phyloP scores from a whole-genome alignment of 106 monocot genomes.

The Allium fistulosum region DNA sequence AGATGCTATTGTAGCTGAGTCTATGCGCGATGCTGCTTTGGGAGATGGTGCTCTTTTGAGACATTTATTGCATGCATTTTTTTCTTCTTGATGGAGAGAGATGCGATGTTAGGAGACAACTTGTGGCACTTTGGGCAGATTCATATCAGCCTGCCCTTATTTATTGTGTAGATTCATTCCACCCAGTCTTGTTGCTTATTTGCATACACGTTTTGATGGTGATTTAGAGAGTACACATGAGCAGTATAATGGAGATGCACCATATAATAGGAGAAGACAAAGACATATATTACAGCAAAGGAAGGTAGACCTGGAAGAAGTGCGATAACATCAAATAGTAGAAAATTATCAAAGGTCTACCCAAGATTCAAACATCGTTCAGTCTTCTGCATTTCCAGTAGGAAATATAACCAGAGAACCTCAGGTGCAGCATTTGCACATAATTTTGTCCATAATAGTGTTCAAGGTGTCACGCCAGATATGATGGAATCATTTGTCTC shows the following conservation, averaged over 20 bases:
- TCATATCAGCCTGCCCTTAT: slow-evolving; percentile 97
- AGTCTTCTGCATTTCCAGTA: slow-evolving; percentile 24
- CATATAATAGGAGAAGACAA: slow-evolving; percentile 61
- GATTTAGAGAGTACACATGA: slow-evolving; percentile 41
- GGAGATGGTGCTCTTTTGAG: slow-evolving; percentile 98
- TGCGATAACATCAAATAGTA: slow-evolving; percentile 8
- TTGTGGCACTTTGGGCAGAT: slow-evolving; percentile 99
- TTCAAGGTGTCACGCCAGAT: slow-evolving; percentile 12
- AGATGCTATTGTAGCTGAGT: slow-evolving; percentile 99
- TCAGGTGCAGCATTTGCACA: slow-evolving; percentile 15
- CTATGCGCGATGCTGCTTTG: slow-evolving; percentile 98
- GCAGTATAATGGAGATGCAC: slow-evolving; percentile 46
- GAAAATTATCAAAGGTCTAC: slow-evolving; percentile 25
- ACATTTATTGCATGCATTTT: slow-evolving; percentile 88
- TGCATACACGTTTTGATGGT: slow-evolving; percentile 76
- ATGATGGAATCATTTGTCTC: slow-evolving; percentile 19
- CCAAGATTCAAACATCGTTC: slow-evolving; percentile 27
- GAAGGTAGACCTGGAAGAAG: slow-evolving; percentile 33
- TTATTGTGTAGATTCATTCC: slow-evolving; percentile 93
- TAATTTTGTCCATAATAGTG: slow-evolving; percentile 24
- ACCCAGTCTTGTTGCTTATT: slow-evolving; percentile 98
- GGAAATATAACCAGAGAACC: slow-evolving; percentile 24
- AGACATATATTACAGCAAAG: slow-evolving; percentile 74
- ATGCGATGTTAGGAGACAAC: slow-evolving; percentile 87
- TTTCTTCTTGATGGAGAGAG: slow-evolving; percentile 82